Evolutionary conservation across 768 basidiomycete species (phyloP).

Genomic region (Crepidotus variabilis): DNA sequence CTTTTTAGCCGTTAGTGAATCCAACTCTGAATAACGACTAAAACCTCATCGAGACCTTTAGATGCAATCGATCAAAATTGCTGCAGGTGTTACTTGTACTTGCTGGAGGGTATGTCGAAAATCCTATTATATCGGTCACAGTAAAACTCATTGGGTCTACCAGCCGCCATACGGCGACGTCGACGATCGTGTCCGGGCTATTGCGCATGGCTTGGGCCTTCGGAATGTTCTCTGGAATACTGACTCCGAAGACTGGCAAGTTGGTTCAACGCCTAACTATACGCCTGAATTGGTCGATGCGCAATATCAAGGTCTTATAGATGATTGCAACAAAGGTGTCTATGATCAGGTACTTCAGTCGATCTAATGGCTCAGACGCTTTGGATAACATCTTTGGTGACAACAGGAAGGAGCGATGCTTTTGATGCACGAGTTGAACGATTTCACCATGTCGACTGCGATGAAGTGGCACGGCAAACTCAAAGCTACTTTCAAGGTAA

Average conservation of each 20-base stretch:
- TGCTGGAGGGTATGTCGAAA: conserved; percentile 49
- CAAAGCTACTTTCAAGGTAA: conserved; percentile 42
- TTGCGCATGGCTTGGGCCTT: conserved; percentile 63
- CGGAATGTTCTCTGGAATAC: conserved; percentile 72
- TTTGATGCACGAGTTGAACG: conserved; percentile 56
- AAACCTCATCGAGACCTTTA: conserved; percentile 7
- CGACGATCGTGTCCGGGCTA: conserved; percentile 73
- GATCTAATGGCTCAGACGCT: not conserved
- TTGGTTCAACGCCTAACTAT: conserved; percentile 37
- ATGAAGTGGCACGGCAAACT: conserved; percentile 46
- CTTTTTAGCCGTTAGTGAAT: not conserved
- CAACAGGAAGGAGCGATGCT: conserved; percentile 46
- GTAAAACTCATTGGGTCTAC: not conserved
- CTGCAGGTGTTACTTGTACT: conserved; percentile 51
- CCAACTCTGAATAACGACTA: not conserved
- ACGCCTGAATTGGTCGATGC: conserved; percentile 42
- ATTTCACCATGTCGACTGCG: conserved; percentile 59
- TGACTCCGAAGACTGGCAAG: conserved; percentile 74
- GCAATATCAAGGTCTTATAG: conserved; percentile 53
- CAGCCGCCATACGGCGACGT: conserved; percentile 66
- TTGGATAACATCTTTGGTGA: not conserved
- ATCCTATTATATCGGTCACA: not conserved
- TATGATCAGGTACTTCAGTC: conserved; percentile 32
- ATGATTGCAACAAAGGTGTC: conserved; percentile 37
- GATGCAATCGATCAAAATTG: conserved; percentile 54